Conservation (phyloP, 208 protist species). For the Giardia muris region DNA sequence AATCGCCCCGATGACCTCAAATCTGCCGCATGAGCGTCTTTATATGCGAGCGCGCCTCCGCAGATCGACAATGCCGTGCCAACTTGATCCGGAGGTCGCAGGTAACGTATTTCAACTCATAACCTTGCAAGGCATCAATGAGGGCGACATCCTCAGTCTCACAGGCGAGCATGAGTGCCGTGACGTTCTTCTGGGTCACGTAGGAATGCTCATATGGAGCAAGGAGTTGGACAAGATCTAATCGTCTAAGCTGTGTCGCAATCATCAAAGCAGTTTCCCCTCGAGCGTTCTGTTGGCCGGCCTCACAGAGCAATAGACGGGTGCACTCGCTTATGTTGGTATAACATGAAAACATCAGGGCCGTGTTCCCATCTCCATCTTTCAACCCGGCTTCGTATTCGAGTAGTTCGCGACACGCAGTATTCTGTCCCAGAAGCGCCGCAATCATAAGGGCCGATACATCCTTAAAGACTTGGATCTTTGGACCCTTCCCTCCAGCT, state of each 20-base stretch:
- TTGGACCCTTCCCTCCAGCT: neutral
- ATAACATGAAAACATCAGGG: neutral
- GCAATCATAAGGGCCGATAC: neutral
- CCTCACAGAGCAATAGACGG: neutral
- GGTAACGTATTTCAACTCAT: neutral
- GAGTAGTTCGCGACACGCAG: neutral
- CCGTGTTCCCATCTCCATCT: neutral
- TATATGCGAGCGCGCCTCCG: no score
- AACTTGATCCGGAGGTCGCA: neutral
- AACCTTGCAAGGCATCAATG: neutral
- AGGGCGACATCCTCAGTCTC: neutral
- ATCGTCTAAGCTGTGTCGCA: neutral
- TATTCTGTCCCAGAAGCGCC: neutral
- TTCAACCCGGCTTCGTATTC: neutral
- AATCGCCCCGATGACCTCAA: no score
- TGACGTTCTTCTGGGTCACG: neutral
- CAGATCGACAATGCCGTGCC: no score
- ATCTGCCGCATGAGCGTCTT: no score
- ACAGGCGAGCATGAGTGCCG: neutral
- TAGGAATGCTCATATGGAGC: neutral
- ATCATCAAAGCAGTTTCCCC: neutral
- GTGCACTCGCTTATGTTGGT: neutral
- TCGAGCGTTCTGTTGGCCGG: neutral
- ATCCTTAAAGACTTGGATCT: neutral
- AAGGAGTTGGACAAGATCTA: neutral